Percentiles rank a stretch among this genome's conserved stretches.
phyloP scores from a whole-genome alignment of 2,329 filamentous ascomycete genomes.

The Didymella pomorum region DNA sequence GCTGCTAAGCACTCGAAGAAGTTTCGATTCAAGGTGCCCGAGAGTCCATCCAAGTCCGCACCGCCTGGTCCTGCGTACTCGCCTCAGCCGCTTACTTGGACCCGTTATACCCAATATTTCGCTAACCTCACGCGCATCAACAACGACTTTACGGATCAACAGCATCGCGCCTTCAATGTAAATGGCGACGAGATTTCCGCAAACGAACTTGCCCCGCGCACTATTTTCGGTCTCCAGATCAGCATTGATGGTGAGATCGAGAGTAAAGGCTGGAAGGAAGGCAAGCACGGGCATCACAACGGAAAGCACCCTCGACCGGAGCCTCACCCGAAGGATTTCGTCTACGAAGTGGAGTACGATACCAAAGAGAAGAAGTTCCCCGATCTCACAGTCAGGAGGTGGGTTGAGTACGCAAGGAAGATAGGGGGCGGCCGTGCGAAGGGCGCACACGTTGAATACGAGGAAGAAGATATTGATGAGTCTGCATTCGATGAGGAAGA shows the following conservation, averaged over 20 bases:
- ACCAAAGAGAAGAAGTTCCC: conserved; percentile 81
- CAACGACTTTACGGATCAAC: conserved; percentile 64
- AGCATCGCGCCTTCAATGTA: conserved; percentile 4
- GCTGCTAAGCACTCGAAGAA: conserved; percentile 42
- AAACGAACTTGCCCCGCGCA: conserved; percentile 22
- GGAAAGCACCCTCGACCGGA: conserved; percentile 56
- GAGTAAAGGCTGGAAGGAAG: conserved; percentile 65
- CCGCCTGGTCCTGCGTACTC: conserved; percentile 90
- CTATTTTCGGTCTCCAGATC: conserved; percentile 40
- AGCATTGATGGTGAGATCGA: conserved; percentile 40
- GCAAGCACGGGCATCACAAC: conserved; percentile 69
- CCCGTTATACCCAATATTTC: conserved; percentile 88
- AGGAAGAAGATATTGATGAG: conserved; percentile 37
- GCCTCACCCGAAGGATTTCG: conserved; percentile 70
- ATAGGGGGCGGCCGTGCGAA: conserved; percentile 67
- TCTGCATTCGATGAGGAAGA: conserved; percentile 32
- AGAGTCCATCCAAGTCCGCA: conserved; percentile 73
- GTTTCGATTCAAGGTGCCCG: conserved; percentile 64
- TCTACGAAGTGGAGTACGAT: conserved; percentile 84
- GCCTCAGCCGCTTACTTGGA: conserved; percentile 78
- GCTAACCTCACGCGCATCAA: conserved; percentile 94
- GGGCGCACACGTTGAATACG: conserved; percentile 22
- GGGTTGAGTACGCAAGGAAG: conserved; percentile 78
- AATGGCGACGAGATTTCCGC: conserved; percentile 5
- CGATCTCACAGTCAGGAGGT: conserved; percentile 85